Evolutionary conservation across 495 filamentous ascomycete species (phyloP).

Genomic region (Hyaloscypha bicolor): DNA sequence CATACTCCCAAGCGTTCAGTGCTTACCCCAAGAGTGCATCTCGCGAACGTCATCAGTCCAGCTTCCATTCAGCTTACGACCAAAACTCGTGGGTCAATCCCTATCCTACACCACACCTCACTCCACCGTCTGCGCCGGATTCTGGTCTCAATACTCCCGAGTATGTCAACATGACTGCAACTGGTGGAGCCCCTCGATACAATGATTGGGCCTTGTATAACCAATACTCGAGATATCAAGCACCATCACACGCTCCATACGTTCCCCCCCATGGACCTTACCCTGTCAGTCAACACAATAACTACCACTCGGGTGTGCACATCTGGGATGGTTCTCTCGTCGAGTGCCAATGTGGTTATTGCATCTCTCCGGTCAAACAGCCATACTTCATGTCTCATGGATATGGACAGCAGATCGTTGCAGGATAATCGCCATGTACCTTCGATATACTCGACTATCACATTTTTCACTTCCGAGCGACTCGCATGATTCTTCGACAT

Average conservation of each 20-base stretch:
- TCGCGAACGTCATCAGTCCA: constrained; percentile 25
- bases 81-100: constrained; percentile 26
- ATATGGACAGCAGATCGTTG: constrained; percentile 31
- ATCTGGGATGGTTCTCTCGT: constrained; percentile 23
- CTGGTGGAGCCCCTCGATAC: constrained; percentile 31
- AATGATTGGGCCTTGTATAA: constrained; percentile 32
- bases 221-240: constrained; percentile 26
- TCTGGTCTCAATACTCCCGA: constrained; percentile 34
- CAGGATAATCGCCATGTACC: constrained; percentile 16
- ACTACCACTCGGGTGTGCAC: constrained; percentile 24
- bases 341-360: constrained; percentile 27
- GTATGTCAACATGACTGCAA: constrained; percentile 27
- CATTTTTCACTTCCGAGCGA: constrained; percentile 3
- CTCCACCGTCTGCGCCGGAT: constrained; percentile 35
- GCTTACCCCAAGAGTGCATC: constrained; percentile 22
- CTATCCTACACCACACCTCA: constrained; percentile 31
- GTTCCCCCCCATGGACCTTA: constrained; percentile 5
- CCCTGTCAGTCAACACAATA: constrained; percentile 12
- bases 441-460: constrained; percentile 5
- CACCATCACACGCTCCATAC: constrained; percentile 22
- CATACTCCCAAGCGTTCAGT: constrained; percentile 24
- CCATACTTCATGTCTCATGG: constrained; percentile 28
- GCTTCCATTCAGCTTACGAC: constrained; percentile 24
- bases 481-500: constrained; percentile 7
- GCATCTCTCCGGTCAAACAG: constrained; percentile 30